Evolutionary conservation across 2,329 filamentous ascomycete genomes (phyloP).

Genomic region (Venturia asperata): DNA sequence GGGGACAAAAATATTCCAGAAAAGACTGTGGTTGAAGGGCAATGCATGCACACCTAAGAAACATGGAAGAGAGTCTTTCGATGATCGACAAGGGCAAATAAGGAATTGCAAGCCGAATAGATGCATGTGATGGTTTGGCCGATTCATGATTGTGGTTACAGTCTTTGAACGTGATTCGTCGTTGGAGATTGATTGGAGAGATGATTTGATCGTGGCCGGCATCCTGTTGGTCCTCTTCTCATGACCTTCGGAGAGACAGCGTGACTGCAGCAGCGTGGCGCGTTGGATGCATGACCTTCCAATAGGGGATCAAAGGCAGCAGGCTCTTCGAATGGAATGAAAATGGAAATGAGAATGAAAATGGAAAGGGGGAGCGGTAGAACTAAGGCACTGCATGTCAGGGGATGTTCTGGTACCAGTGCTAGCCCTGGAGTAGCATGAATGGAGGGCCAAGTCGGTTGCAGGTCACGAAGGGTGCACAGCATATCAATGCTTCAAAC

Average conservation of each 20-base stretch:
- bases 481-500: background rate
- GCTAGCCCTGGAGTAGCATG: too few relatives aligned
- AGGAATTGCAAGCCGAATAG: background rate
- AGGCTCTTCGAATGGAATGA: background rate
- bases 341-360: too few relatives aligned
- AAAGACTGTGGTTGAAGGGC: background rate
- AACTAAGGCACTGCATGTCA: too few relatives aligned
- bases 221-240: background rate
- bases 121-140: background rate
- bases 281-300: background rate
- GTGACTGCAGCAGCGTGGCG: background rate
- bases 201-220: background rate
- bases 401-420: too few relatives aligned
- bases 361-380: background rate
- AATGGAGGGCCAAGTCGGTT: background rate
- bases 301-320: background rate
- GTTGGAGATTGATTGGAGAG: conserved; percentile 10
- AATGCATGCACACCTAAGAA: background rate
- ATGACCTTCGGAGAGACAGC: background rate
- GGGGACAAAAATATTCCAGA: background rate
- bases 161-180: background rate
- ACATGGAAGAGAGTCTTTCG: background rate
- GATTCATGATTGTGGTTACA: background rate
- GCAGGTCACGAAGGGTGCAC: background rate
- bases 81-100: background rate